phyloP scores from a whole-genome alignment of 2,329 filamentous ascomycete genomes.

The Pseudocercospora pini-densiflorae region DNA sequence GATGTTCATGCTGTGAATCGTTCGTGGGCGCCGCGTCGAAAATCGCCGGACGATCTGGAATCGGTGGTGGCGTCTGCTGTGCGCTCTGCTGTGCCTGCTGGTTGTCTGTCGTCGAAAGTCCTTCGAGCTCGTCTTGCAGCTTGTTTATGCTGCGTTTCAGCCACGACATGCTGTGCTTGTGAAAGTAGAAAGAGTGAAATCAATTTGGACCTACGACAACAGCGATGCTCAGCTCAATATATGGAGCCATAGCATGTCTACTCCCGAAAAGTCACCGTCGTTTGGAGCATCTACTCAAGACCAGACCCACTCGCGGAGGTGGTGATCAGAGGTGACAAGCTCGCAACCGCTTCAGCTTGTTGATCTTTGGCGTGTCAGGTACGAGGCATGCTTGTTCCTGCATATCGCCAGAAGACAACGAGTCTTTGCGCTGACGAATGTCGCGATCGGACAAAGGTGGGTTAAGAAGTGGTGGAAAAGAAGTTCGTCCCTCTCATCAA shows the following conservation, averaged over 20 bases:
- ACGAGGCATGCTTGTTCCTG: not conserved
- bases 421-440: not conserved
- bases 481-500: not conserved
- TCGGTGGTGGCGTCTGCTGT: constrained; percentile 6
- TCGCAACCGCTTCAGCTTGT: not conserved
- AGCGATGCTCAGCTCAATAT: not conserved
- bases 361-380: not conserved
- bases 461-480: not conserved
- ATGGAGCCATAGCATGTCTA: not conserved
- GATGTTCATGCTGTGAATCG: not conserved
- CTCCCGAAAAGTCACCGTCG: constrained; percentile 6
- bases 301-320: not conserved
- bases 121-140: constrained; percentile 12
- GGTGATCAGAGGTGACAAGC: not conserved
- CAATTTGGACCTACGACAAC: not conserved
- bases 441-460: not conserved
- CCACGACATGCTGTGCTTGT: constrained; percentile 15
- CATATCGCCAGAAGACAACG: not conserved
- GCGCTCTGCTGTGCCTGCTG: constrained; percentile 9
- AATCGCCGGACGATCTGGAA: constrained; percentile 9
- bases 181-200: not conserved
- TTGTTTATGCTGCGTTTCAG: constrained; percentile 14
- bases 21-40: not conserved
- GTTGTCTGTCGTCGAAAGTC: not conserved
- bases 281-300: not conserved